A percentile compares a stretch with the other conserved stretches of the same genome.
These are phyloP conservation scores for Pestalotiopsis sp. DNA, from an alignment of 2,329 filamentous ascomycete species.

Conservation along the genomic window DNA sequence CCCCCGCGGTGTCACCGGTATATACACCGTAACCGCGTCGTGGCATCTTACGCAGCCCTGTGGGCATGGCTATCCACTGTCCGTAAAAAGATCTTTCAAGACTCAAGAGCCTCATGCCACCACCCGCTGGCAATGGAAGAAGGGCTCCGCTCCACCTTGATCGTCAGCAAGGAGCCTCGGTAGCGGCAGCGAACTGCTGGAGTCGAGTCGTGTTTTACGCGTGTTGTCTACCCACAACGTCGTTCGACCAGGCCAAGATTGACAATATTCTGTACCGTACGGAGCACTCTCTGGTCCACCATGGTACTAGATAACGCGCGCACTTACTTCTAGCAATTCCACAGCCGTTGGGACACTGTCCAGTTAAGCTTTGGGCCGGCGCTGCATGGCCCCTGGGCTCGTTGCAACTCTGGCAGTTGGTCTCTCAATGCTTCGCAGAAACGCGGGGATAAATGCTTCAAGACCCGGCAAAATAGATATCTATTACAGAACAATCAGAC, in stretches of 20 bases:
- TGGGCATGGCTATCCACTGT: not conserved
- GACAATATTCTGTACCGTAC: not conserved
- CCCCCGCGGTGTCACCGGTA: not conserved
- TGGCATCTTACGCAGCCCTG: slow-evolving; percentile 7
- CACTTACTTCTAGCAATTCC: not conserved
- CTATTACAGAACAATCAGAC: not conserved
- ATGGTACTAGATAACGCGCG: not conserved
- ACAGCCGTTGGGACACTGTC: not conserved
- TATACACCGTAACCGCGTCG: not conserved
- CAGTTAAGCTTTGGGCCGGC: slow-evolving; percentile 3
- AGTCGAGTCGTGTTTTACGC: not conserved
- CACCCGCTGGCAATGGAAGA: not conserved
- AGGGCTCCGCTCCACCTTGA: not conserved
- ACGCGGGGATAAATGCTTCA: slow-evolving; percentile 9
- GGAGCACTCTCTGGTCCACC: not conserved
- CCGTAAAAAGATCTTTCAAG: not conserved
- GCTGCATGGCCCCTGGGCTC: not conserved
- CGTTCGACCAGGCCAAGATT: not conserved
- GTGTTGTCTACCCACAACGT: not conserved
- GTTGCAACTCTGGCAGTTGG: not conserved
- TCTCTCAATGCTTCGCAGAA: slow-evolving; percentile 1
- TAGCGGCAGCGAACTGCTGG: not conserved
- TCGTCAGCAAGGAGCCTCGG: not conserved
- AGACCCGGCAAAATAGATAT: slow-evolving; percentile 1
- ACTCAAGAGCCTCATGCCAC: not conserved